These are phyloP conservation scores for Glycyrrhiza uralensis DNA, from an alignment of 306 rosid genomes.

Conservation along the genomic window DNA sequence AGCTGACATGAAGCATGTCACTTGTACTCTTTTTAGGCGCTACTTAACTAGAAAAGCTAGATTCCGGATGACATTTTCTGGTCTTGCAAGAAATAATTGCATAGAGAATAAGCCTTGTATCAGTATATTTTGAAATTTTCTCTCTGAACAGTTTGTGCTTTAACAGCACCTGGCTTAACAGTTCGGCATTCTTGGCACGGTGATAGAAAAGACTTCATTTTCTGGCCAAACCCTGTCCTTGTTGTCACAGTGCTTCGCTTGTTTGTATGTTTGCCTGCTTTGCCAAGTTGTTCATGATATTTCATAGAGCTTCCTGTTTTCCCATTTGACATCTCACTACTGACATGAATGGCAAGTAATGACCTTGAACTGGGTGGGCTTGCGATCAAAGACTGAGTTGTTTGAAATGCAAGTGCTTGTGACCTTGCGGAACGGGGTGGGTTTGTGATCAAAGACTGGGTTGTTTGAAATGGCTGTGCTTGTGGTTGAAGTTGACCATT, in stretches of 20 bases:
- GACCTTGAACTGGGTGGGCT: slow-evolving; percentile 27
- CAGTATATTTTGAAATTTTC: slow-evolving; percentile 34
- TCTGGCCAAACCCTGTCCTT: slow-evolving; percentile 39
- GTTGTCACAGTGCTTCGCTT: slow-evolving; percentile 18
- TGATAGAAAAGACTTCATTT: slow-evolving; percentile 39
- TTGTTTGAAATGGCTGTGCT: slow-evolving; percentile 33
- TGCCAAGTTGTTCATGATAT: slow-evolving; percentile 22
- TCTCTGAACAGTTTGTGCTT: slow-evolving; percentile 30
- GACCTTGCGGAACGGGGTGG: slow-evolving; percentile 18
- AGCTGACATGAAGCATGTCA: slow-evolving; percentile 13
- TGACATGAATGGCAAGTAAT: slow-evolving; percentile 24
- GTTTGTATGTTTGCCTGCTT: slow-evolving; percentile 23
- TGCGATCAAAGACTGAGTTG: slow-evolving; percentile 14
- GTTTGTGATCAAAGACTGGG: slow-evolving; percentile 16
- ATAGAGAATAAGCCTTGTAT: slow-evolving; percentile 22
- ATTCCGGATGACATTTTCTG: slow-evolving; percentile 25
- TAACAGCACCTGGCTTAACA: slow-evolving; percentile 28
- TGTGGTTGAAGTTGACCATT: slow-evolving; percentile 45
- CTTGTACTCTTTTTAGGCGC: not conserved
- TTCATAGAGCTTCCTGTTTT: slow-evolving; percentile 26
- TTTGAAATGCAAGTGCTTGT: slow-evolving; percentile 33
- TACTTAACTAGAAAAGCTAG: slow-evolving; percentile 11
- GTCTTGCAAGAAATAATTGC: slow-evolving; percentile 10
- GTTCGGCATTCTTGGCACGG: slow-evolving; percentile 53
- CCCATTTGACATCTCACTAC: slow-evolving; percentile 30